These are phyloP conservation scores for Cytidiella melzeri DNA, from an alignment of 768 basidiomycete genomes.

Conservation along the genomic window DNA sequence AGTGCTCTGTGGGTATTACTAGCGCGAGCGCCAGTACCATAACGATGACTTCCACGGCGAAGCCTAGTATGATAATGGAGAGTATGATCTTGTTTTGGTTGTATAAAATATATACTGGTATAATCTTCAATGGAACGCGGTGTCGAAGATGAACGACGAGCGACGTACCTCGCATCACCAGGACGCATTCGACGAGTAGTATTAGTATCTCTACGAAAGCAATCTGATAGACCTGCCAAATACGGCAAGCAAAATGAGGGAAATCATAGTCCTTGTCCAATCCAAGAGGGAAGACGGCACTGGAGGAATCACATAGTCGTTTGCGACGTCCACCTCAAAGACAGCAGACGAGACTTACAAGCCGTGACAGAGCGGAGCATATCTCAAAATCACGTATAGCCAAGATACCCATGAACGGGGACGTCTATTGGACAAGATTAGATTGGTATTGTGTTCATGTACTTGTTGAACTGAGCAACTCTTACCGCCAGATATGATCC, in stretches of 20 bases:
- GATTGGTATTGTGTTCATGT: background rate
- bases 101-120: constrained; percentile 3
- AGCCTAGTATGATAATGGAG: background rate
- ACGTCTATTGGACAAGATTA: background rate
- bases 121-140: background rate
- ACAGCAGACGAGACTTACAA: background rate
- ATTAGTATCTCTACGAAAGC: constrained; percentile 4
- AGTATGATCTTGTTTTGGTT: constrained; percentile 4
- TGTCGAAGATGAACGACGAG: background rate
- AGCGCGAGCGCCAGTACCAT: constrained; percentile 6
- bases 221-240: constrained; percentile 5
- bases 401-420: constrained; percentile 13
- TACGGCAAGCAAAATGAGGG: constrained; percentile 2
- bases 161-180: constrained; percentile 3
- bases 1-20: constrained; percentile 4
- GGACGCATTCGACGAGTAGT: constrained; percentile 1
- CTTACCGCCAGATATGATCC: constrained; percentile 8
- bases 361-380: constrained; percentile 7
- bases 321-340: background rate
- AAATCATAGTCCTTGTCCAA: background rate
- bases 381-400: constrained; percentile 11
- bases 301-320: background rate
- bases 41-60: constrained; percentile 4
- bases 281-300: background rate
- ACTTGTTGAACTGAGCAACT: background rate